A percentile compares a stretch with the other conserved stretches of the same genome.
These are phyloP conservation scores for Phoma herbarum DNA, from an alignment of 2,329 filamentous ascomycete species.

Conservation along the genomic window DNA sequence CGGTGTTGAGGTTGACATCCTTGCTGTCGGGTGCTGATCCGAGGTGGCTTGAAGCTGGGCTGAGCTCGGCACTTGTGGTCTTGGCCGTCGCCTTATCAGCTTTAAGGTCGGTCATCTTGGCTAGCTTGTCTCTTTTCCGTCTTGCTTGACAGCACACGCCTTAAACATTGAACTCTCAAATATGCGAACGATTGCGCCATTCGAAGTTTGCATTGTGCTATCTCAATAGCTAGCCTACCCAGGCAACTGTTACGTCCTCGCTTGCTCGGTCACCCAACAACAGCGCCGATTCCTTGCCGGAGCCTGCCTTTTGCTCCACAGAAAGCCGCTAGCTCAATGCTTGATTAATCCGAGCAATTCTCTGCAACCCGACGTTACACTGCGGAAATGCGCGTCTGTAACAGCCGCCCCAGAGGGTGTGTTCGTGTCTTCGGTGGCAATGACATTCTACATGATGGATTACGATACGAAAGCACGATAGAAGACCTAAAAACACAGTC, in stretches of 20 bases:
- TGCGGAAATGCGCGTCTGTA: not conserved
- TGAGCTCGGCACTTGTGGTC: slow-evolving; percentile 24
- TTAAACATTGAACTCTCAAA: slow-evolving; percentile 9
- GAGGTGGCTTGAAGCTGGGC: slow-evolving; percentile 19
- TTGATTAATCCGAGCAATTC: slow-evolving; percentile 12
- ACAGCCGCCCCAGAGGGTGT: not conserved
- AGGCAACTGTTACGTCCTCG: slow-evolving; percentile 18
- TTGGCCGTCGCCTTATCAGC: slow-evolving; percentile 26
- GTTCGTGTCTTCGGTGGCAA: not conserved
- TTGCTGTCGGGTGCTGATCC: slow-evolving; percentile 10
- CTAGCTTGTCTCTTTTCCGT: slow-evolving; percentile 11
- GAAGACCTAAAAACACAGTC: not conserved
- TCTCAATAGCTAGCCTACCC: slow-evolving; percentile 7
- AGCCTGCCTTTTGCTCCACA: slow-evolving; percentile 7
- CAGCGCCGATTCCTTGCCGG: slow-evolving; percentile 7
- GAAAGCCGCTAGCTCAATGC: slow-evolving; percentile 15
- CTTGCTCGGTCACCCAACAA: slow-evolving; percentile 11
- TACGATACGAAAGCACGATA: not conserved
- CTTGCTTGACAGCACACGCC: not conserved
- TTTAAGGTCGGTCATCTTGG: slow-evolving; percentile 20
- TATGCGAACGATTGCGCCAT: slow-evolving; percentile 17
- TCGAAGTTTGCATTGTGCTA: slow-evolving; percentile 20
- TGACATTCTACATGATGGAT: not conserved
- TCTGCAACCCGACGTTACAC: slow-evolving; percentile 6
- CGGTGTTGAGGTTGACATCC: slow-evolving; percentile 6